phyloP scores from a whole-genome alignment of 2,329 filamentous ascomycete genomes.

The Claviceps sp. region DNA sequence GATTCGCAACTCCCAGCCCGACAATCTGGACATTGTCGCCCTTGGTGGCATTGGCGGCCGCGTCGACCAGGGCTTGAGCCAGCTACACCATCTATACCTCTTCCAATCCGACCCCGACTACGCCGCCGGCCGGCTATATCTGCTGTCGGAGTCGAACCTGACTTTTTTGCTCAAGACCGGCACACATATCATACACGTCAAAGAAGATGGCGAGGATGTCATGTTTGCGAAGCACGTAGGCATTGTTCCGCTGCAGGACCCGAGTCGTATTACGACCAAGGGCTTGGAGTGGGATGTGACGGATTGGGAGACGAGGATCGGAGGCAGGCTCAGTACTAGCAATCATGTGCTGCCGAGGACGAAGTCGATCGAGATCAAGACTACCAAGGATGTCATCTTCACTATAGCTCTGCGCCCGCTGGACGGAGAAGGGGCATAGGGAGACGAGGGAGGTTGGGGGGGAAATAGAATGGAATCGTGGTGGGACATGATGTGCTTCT shows the following conservation, averaged over 20 bases:
- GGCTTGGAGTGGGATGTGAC: slow-evolving; percentile 87
- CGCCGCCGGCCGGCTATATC: slow-evolving; percentile 49
- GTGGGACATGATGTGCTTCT: background rate
- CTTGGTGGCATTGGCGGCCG: slow-evolving; percentile 79
- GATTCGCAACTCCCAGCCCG: slow-evolving; percentile 29
- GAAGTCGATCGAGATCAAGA: slow-evolving; percentile 48
- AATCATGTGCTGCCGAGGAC: slow-evolving; percentile 55
- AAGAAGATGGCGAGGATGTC: slow-evolving; percentile 30
- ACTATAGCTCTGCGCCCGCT: slow-evolving; percentile 49
- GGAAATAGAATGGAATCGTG: background rate
- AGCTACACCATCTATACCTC: slow-evolving; percentile 71
- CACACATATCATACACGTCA: slow-evolving; percentile 53
- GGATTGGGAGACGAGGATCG: slow-evolving; percentile 67
- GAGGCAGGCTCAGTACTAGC: slow-evolving; percentile 63
- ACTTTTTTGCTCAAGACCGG: slow-evolving; percentile 67
- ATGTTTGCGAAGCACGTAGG: slow-evolving; percentile 70
- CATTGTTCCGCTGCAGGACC: slow-evolving; percentile 72
- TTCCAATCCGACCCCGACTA: slow-evolving; percentile 41
- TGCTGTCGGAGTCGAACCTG: slow-evolving; percentile 69
- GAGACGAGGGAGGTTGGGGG: background rate
- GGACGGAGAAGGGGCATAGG: slow-evolving; percentile 17
- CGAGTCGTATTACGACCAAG: slow-evolving; percentile 60
- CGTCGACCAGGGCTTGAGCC: slow-evolving; percentile 82
- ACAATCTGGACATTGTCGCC: slow-evolving; percentile 52
- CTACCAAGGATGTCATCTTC: slow-evolving; percentile 55